Evolutionary conservation across 2,329 filamentous ascomycete genomes (phyloP), one percentile per base, ranked within the genome.

Genomic region (Didymellaceae sp.): DNA sequence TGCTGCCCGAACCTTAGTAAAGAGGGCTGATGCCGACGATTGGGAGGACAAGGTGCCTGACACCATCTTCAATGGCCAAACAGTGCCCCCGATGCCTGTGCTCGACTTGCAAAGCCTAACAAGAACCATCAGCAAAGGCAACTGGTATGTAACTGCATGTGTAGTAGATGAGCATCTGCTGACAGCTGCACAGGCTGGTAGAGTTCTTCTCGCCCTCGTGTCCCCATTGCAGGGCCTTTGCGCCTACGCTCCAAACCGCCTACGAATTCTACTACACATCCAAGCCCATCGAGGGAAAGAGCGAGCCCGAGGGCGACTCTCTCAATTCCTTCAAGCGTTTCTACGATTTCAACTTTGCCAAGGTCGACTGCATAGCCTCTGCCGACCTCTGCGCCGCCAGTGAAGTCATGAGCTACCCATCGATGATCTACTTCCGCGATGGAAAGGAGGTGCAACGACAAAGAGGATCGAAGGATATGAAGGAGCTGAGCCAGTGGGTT

Each of bases 231-330:
- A 82, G 82, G 70, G 79, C 82, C 40, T 89, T 91, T 66, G 91
- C 90, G 43, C 94, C 94, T 6, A 87, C 85, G 41, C 97, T 86
- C 80, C 91, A 97, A 75, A 97, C 92, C 5, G 75, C 93, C 11
- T 96, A 97, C 80, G 94, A 99, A 77, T 97, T 87, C 74, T 99
- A 97, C 78, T 86, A 90, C 77, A 97, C 92, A 28, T 94, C 90
- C 28, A 87, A 91, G 64, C 87, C 88, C 13, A 77, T 87, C 20
- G 46, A 54, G 8, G 74, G 78, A 42, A 75, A 79, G 39, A 74
- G 80, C 17, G 74, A 77, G 8, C 78, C 76, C 34, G 68, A 73
- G 21, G 75, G 71, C 63, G 78, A 76, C 63, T 77, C 80, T 1
- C 70, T 85, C 32, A 86, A 87, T 66, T 82, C 82, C 4, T 97